These are phyloP conservation scores for Wallacemonas sp. DNA, from an alignment of 208 protist species.

Conservation along the genomic window DNA sequence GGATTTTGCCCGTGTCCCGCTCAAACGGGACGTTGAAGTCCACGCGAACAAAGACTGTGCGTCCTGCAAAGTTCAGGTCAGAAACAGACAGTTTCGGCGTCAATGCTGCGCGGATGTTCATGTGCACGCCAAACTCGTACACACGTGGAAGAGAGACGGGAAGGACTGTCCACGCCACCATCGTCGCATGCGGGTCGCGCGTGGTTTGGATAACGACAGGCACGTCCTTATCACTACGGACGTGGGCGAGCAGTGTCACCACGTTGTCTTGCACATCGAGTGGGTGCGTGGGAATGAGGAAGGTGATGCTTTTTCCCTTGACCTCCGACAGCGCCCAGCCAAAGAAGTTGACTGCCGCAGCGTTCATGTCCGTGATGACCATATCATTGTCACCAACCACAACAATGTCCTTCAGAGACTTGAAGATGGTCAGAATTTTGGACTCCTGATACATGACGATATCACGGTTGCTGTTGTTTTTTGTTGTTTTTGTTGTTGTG, in stretches of 20 bases:
- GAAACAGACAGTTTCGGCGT: constrained; percentile 88
- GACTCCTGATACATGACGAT: constrained; percentile 64
- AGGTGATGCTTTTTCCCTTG: constrained; percentile 87
- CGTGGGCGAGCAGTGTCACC: constrained; percentile 69
- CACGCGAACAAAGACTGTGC: constrained; percentile 95
- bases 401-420: constrained; percentile 87
- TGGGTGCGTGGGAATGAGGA: constrained; percentile 84
- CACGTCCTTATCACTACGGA: constrained; percentile 57
- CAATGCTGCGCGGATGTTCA: constrained; percentile 85
- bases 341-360: constrained; percentile 71
- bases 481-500: background rate
- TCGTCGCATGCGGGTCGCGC: constrained; percentile 84
- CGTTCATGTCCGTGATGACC: constrained; percentile 89
- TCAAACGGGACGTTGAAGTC: constrained; percentile 99
- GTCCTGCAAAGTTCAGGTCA: constrained; percentile 86
- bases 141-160: constrained; percentile 75
- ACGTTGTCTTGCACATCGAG: constrained; percentile 82
- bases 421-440: constrained; percentile 87
- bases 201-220: constrained; percentile 87
- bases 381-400: constrained; percentile 90
- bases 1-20: constrained; percentile 89
- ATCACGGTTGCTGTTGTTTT: background rate
- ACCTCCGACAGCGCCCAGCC: constrained; percentile 73
- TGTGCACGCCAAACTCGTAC: constrained; percentile 88
- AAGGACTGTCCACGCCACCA: constrained; percentile 87